Base-by-base conservation (phyloP, 169 alveolate species). In the Plasmodium coatneyi region DNA sequence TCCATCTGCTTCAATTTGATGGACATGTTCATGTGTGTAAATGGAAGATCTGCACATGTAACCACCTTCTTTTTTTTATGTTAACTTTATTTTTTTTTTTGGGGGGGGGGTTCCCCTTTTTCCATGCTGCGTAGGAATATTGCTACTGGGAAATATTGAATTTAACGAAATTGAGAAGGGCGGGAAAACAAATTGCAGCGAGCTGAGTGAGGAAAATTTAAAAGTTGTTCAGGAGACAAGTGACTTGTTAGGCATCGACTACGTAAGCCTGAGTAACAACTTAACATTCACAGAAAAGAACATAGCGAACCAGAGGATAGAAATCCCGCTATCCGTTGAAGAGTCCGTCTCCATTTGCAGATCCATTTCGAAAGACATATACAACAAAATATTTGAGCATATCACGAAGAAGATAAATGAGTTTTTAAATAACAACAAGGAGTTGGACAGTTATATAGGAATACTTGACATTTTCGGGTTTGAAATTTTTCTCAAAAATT, bases 401-500 rank as follows among this genome's bases (percentile, higher is more conserved):
- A 90, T 95, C 54, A 96, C 96, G 66, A 95, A 96, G 66, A 95
- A 91, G 76, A 87, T 97, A 52, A 97, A 97, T 92, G 84, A 92
- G 72, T 95, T 95, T 92, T 95, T 96, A 87, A 91, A 94, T 52
- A 93, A 92, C 34, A 97, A 96, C 74, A 97, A 95, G 46, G 95
- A 34, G 16, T 95, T 83, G 56, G 82, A 91, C 46, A 94, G 78
- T 32, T 97, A 98, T 96, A 98, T 99, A 78, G 99, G 99, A 49
- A 98, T 99, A 74, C 94, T 99, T 25, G 99, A 99, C 95, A 99
- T 99, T 79, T 99, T 98, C 95, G 99, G 99, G 0, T 99, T 99
- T 94, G 99, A 99, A 95, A 97, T 97, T 60, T 98, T 99, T 84
- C 95, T 97, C 79, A 97, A 97, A 84, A 99, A 99, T 98, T 97